Conservation (phyloP, 2,329 filamentous ascomycete genomes). For the Curvularia eragrostidis region DNA sequence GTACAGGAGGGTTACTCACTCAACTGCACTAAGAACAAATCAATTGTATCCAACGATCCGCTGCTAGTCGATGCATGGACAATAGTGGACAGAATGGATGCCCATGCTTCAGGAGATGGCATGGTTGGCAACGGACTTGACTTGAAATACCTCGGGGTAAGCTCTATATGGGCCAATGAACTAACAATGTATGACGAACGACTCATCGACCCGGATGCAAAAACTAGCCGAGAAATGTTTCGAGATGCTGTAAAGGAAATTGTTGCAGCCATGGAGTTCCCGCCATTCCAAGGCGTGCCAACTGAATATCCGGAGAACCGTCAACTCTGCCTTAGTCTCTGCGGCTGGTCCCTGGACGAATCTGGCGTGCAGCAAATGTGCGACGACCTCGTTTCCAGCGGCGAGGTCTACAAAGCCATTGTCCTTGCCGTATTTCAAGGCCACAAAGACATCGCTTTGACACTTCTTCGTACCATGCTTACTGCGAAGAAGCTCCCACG, state of each 20-base stretch:
- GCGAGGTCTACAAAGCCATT: constrained; percentile 75
- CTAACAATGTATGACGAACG: constrained; percentile 61
- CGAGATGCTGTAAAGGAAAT: constrained; percentile 64
- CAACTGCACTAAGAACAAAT: constrained; percentile 68
- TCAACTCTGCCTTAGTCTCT: constrained; percentile 77
- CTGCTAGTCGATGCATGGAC: constrained; percentile 83
- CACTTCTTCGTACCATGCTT: constrained; percentile 72
- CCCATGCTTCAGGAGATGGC: constrained; percentile 69
- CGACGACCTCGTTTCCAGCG: constrained; percentile 59
- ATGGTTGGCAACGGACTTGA: constrained; percentile 74
- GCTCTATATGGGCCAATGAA: constrained; percentile 73
- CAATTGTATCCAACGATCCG: constrained; percentile 72
- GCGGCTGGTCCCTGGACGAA: constrained; percentile 70
- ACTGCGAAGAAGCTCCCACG: constrained; percentile 67
- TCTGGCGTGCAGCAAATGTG: constrained; percentile 58
- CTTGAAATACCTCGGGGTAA: constrained; percentile 76
- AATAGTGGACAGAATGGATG: constrained; percentile 72
- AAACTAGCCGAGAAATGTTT: constrained; percentile 64
- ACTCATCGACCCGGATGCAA: constrained; percentile 45
- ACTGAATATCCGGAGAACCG: constrained; percentile 74
- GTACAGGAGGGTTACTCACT: constrained; percentile 64
- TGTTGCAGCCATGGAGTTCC: constrained; percentile 67
- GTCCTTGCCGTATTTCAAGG: constrained; percentile 78
- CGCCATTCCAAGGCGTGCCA: constrained; percentile 66
- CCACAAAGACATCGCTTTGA: constrained; percentile 70